phyloP scores from a whole-genome alignment of 2,329 filamentous ascomycete species.

The Colletotrichum euphorbiae region DNA sequence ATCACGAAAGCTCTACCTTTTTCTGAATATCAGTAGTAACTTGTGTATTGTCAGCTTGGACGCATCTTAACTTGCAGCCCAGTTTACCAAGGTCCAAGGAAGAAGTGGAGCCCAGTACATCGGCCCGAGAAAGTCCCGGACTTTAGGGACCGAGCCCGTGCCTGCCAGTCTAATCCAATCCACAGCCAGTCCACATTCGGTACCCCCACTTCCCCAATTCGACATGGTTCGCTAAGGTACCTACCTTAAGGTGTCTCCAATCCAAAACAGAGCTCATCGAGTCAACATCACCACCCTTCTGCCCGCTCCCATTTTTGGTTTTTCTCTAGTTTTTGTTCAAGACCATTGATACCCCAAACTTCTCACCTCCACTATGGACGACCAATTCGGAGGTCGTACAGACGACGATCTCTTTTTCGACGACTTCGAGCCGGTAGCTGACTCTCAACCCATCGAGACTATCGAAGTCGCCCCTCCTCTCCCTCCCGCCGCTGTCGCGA shows the following conservation, averaged over 20 bases:
- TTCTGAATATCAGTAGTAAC: too few relatives aligned
- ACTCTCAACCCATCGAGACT: slow-evolving; percentile 21
- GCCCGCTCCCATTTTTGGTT: slow-evolving; percentile 14
- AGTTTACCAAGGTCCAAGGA: neutral
- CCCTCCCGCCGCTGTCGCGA: slow-evolving; percentile 26
- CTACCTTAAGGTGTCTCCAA: neutral
- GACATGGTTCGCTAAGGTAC: slow-evolving; percentile 16
- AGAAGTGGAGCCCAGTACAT: rapidly evolving
- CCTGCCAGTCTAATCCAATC: neutral
- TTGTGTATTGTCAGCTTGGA: too few relatives aligned
- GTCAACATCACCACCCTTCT: slow-evolving; percentile 28
- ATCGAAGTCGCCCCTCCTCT: slow-evolving; percentile 13
- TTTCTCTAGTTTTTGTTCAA: neutral
- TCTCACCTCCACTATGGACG: slow-evolving; percentile 59
- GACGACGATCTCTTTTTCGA: slow-evolving; percentile 73
- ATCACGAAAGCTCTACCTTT: too few relatives aligned
- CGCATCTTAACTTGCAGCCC: neutral
- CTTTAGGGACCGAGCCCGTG: too few relatives aligned
- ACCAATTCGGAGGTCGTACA: slow-evolving; percentile 70
- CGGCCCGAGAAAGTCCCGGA: slow-evolving; percentile 21
- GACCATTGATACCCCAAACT: slow-evolving; percentile 3
- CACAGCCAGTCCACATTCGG: neutral
- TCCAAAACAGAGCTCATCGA: slow-evolving; percentile 20
- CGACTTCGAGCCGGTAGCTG: slow-evolving; percentile 64
- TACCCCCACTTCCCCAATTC: slow-evolving; percentile 31